Base-by-base conservation (phyloP, 2,329 filamentous ascomycete genomes). In the Dichotomopilus funicola region DNA sequence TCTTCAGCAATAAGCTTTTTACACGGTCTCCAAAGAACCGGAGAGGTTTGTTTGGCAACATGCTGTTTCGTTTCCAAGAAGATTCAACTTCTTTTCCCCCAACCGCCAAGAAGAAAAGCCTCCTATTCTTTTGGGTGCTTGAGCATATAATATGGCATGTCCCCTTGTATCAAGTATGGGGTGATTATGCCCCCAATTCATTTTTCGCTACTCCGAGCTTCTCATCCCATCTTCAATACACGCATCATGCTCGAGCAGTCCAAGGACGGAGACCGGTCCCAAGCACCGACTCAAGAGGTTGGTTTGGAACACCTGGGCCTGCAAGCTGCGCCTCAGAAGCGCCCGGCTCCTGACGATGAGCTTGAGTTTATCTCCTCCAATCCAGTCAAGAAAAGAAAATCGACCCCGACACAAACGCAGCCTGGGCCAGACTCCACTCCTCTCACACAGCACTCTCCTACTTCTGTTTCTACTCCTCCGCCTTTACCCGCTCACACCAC, bases 311-410 rank as follows among this genome's bases (percentile, higher is more conserved):
- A 13, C 33, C 3, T 33, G 27, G 3, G n/a, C 37, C 27, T 31
- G 12, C 42, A 36, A 34, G 27, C 7, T 8, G 12, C 58, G 27
- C 62, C 66, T 38, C 61, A 61, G 3, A 73, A 71, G 60, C 58
- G 59, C 35, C 13, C 64, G 51, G 62, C 50, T 7, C 19, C 60
- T 31, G 73, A 76, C 48, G 70, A 72, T 55, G 75, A 77, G 49
- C 66, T 77, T 36, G 68, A 76, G 59, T 74, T 77, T 53, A 65
- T 78, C 36, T 75, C 72, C 44, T 71, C 69, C 19, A 71, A 72
- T 31, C 73, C 74, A 8, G 70, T 75, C 50, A 76, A 74, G 65
- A 74, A 67, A 59, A 51, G 31, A 37, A 51, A 50, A 12, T 34
- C 31, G 36, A 49, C 45, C 10, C 50, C 52, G n/a, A 43, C 50